Percentiles rank a stretch among this genome's conserved stretches.
Conservation (phyloP, 2,329 filamentous ascomycete species). For the Aspergillus floridensis region DNA sequence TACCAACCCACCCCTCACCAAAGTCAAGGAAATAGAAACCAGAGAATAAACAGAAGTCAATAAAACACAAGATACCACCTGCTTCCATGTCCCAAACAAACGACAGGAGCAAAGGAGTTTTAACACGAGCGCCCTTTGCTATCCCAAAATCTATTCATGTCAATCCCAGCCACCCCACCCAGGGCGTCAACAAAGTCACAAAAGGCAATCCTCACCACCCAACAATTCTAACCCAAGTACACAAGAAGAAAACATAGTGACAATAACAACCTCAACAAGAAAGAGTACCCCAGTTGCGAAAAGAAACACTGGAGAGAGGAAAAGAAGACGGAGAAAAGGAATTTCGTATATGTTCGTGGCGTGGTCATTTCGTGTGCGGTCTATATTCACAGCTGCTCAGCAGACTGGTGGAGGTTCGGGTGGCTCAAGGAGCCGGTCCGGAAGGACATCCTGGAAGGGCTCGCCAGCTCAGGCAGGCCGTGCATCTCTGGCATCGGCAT, state of each 20-base stretch:
- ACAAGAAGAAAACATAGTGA: conserved; percentile 4
- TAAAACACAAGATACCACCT: no score
- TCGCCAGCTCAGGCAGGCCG: conserved; percentile 11
- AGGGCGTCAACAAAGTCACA: conserved; percentile 1
- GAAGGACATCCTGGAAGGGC: conserved; percentile 23
- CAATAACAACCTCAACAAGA: background rate
- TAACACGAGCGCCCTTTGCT: conserved; percentile 33
- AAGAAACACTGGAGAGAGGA: background rate
- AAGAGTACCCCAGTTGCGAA: background rate
- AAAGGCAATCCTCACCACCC: conserved; percentile 2
- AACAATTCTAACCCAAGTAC: background rate
- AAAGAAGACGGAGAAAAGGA: conserved; percentile 15
- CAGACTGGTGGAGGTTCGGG: conserved; percentile 20
- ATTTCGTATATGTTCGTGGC: background rate
- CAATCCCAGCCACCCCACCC: background rate
- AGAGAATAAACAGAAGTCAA: background rate
- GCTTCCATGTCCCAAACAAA: no score
- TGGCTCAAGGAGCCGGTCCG: conserved; percentile 34
- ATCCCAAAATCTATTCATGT: conserved; percentile 11
- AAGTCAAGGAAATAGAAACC: background rate
- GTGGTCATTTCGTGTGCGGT: background rate
- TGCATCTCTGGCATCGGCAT: conserved; percentile 31
- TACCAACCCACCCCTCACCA: background rate
- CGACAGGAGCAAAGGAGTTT: conserved; percentile 7
- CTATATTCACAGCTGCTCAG: background rate